These are phyloP conservation scores for Cystobasidium slooffiae DNA, from an alignment of 1,284 basidiomycete genomes.

Conservation along the genomic window DNA sequence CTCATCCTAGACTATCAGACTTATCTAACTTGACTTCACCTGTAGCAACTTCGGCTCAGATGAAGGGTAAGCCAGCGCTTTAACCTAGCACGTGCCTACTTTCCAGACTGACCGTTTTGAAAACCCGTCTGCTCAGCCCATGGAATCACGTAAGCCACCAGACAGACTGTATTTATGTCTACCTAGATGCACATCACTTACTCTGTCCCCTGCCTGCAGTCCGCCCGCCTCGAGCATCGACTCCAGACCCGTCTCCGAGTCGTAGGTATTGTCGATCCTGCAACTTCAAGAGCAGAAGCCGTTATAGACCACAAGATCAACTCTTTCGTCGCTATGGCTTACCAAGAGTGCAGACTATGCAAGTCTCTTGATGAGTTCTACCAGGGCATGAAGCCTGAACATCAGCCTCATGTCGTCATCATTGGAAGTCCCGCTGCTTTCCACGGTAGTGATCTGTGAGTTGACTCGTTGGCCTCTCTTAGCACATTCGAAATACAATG, in stretches of 20 bases:
- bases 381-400: slow-evolving; percentile 63
- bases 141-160: slow-evolving; percentile 34
- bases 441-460: slow-evolving; percentile 67
- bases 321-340: slow-evolving; percentile 91
- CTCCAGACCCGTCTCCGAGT: slow-evolving; percentile 96
- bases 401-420: slow-evolving; percentile 71
- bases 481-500: neutral
- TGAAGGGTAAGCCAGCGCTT: slow-evolving; percentile 19
- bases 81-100: neutral
- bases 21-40: neutral
- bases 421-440: slow-evolving; percentile 92
- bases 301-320: slow-evolving; percentile 89
- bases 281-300: slow-evolving; percentile 74
- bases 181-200: neutral
- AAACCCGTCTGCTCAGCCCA: slow-evolving; percentile 6
- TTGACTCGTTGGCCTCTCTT: neutral
- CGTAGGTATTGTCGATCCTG: slow-evolving; percentile 90
- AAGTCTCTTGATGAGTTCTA: slow-evolving; percentile 84
- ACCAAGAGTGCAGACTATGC: slow-evolving; percentile 87
- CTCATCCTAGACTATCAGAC: neutral
- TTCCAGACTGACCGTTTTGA: neutral
- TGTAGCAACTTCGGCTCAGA: slow-evolving; percentile 39
- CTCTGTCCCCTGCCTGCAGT: slow-evolving; percentile 8
- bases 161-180: neutral
- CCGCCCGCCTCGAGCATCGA: slow-evolving; percentile 43